Evolutionary conservation across 495 filamentous ascomycete species (phyloP).

Genomic region (Aspergillus steynii): DNA sequence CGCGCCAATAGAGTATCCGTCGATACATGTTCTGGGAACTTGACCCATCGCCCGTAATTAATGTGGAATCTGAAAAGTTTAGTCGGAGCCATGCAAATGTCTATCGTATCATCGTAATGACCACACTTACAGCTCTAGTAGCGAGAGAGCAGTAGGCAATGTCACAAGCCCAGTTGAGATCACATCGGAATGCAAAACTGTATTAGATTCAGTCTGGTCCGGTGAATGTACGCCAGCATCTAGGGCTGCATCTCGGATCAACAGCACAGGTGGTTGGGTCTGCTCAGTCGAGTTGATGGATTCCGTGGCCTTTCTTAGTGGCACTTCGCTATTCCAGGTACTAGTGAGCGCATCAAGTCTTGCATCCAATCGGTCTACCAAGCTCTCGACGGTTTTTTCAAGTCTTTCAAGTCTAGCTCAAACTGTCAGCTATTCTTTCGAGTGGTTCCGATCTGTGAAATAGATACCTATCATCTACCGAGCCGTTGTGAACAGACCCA

Average conservation of each 20-base stretch:
- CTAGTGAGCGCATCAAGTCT: constrained; percentile 14
- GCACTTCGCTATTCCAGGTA: constrained; percentile 13
- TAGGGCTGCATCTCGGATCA: not conserved
- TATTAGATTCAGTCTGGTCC: not conserved
- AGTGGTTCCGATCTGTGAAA: no score
- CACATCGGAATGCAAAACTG: not conserved
- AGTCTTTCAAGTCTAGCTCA: constrained; percentile 32
- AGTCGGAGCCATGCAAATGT: not conserved
- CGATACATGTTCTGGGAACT: constrained; percentile 31
- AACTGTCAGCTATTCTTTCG: constrained; percentile 7
- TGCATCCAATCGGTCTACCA: constrained; percentile 36
- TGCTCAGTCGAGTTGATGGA: constrained; percentile 9
- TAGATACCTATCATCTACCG: not conserved
- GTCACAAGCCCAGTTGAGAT: not conserved
- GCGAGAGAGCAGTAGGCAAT: not conserved
- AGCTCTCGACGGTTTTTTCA: constrained; percentile 32
- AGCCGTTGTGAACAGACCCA: not conserved
- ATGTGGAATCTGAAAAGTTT: constrained; percentile 11
- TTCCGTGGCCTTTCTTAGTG: constrained; percentile 19
- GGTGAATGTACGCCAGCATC: not conserved
- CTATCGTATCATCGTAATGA: not conserved
- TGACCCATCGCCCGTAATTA: constrained; percentile 47
- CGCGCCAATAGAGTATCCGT: constrained; percentile 24
- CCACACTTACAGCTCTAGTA: constrained; percentile 27
- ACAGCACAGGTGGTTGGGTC: not conserved